Percentiles rank a stretch among this genome's conserved stretches.
phyloP scores from a whole-genome alignment of 306 rosid species.

The Lablab purpureus region DNA sequence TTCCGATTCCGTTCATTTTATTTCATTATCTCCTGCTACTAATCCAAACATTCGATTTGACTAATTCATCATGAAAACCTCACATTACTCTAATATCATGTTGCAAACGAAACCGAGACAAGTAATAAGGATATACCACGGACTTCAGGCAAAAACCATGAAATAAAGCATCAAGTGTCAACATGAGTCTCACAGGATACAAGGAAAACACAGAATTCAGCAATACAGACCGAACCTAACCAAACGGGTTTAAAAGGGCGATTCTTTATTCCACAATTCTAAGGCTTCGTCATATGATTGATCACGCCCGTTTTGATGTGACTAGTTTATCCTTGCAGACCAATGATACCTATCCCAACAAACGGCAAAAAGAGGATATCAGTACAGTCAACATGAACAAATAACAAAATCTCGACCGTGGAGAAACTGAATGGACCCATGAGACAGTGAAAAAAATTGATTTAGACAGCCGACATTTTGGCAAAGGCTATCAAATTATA shows the following conservation, averaged over 20 bases:
- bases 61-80: background rate
- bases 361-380: background rate
- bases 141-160: background rate
- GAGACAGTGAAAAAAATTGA: background rate
- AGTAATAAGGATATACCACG: conserved; percentile 9
- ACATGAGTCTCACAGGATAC: conserved; percentile 29
- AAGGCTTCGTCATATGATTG: background rate
- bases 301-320: conserved; percentile 13
- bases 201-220: conserved; percentile 24
- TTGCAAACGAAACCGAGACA: background rate
- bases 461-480: background rate
- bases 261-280: conserved; percentile 46
- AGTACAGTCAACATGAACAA: conserved; percentile 26
- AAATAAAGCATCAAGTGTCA: conserved; percentile 1
- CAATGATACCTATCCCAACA: conserved; percentile 70
- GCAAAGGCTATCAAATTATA: background rate
- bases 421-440: background rate
- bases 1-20: background rate
- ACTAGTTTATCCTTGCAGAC: conserved; percentile 76
- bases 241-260: conserved; percentile 13
- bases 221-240: conserved; percentile 47
- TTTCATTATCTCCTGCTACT: background rate
- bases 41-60: background rate
- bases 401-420: background rate
- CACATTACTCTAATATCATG: background rate